phyloP scores from a whole-genome alignment of 2,329 filamentous ascomycete species.

The Aspergillus eucalypticola region DNA sequence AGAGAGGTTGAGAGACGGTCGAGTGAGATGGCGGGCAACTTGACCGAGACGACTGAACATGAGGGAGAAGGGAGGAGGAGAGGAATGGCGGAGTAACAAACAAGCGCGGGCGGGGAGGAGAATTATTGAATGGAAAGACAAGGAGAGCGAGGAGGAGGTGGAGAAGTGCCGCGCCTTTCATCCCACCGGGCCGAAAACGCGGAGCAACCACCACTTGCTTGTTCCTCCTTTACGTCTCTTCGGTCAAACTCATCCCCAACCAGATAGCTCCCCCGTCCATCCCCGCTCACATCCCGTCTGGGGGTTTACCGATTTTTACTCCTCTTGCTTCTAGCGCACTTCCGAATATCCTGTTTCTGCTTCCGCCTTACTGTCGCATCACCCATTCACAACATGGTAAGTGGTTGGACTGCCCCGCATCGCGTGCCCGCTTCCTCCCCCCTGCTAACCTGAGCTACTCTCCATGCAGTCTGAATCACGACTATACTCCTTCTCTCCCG shows the following conservation, averaged over 20 bases:
- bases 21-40: conserved; percentile 69
- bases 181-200: conserved; percentile 11
- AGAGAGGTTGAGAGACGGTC: conserved; percentile 60
- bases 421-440: neutral
- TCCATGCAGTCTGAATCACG: conserved; percentile 71
- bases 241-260: neutral
- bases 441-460: conserved; percentile 3
- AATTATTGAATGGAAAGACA: conserved; percentile 4
- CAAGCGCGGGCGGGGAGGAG: conserved; percentile 5
- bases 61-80: conserved; percentile 8
- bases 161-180: conserved; percentile 9
- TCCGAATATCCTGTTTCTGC: neutral
- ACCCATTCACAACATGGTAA: conserved; percentile 17
- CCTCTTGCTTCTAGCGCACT: neutral
- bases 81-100: conserved; percentile 9
- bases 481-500: conserved; percentile 87
- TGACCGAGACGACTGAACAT: conserved; percentile 81
- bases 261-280: neutral
- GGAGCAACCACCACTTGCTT: conserved; percentile 2
- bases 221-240: neutral
- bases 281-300: neutral
- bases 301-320: neutral
- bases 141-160: conserved; percentile 15
- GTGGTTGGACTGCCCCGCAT: conserved; percentile 19
- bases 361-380: neutral